Evolutionary conservation across 495 filamentous ascomycete species (phyloP).

Genomic region (Cercophora scortea): DNA sequence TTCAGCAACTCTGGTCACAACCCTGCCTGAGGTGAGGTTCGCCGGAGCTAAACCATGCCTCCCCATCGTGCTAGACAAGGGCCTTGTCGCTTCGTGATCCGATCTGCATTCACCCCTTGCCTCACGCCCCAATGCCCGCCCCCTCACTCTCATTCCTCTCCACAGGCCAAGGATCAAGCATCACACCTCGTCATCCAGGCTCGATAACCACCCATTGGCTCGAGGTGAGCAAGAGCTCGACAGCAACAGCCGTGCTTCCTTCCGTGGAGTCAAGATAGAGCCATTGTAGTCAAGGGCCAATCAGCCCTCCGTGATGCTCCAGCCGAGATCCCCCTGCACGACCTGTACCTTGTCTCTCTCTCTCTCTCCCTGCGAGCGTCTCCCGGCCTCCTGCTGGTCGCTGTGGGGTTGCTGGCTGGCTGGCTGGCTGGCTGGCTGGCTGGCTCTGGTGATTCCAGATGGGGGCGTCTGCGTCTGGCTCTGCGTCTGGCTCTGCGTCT

Average conservation of each 20-base stretch:
- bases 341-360: constrained; percentile 15
- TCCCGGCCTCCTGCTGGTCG: constrained; percentile 12
- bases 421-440: background rate
- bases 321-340: constrained; percentile 32
- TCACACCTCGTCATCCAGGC: constrained; percentile 26
- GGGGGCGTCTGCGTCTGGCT: constrained; percentile 7
- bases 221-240: constrained; percentile 25
- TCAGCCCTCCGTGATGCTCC: constrained; percentile 30
- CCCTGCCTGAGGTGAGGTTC: background rate
- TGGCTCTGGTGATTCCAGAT: constrained; percentile 6
- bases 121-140: constrained; percentile 4
- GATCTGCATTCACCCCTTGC: constrained; percentile 18
- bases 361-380: constrained; percentile 10
- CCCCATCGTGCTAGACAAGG: too few species aligned
- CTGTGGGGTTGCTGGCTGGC: constrained; percentile 2
- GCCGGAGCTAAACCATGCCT: background rate
- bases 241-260: constrained; percentile 40
- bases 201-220: constrained; percentile 29
- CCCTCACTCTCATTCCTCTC: background rate
- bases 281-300: constrained; percentile 36
- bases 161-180: constrained; percentile 13
- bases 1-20: constrained; percentile 7
- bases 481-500: constrained; percentile 2
- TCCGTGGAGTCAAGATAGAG: constrained; percentile 37
- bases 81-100: constrained; percentile 5